Conservation (phyloP, 345 rosid species). For the Noccaea caerulescens region DNA sequence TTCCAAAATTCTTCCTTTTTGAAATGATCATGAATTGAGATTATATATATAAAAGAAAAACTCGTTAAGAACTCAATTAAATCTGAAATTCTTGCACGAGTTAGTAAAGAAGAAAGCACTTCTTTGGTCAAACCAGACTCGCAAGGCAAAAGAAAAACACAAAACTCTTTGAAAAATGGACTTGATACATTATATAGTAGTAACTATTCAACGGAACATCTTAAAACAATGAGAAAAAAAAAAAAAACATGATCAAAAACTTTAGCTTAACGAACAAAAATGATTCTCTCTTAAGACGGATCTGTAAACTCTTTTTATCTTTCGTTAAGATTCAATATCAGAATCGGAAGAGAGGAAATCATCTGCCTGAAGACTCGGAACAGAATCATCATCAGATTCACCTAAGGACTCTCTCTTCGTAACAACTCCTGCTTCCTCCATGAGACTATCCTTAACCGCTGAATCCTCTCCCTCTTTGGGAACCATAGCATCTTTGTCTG, state of each 20-base stretch:
- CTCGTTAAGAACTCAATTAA: too few relatives aligned
- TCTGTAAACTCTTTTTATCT: slow-evolving; percentile 1
- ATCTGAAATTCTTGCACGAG: too few relatives aligned
- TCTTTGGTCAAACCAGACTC: too few relatives aligned
- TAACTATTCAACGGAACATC: background rate
- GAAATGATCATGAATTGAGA: too few relatives aligned
- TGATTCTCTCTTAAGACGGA: background rate
- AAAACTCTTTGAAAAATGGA: too few relatives aligned
- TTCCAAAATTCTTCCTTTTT: too few relatives aligned
- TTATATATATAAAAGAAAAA: too few relatives aligned
- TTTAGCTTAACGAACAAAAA: slow-evolving; percentile 3
- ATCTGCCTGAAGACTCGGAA: slow-evolving; percentile 32
- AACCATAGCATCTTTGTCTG: slow-evolving; percentile 36
- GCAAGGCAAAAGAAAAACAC: too few relatives aligned
- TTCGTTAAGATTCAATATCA: slow-evolving; percentile 36
- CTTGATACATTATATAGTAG: background rate
- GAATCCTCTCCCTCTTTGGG: slow-evolving; percentile 34
- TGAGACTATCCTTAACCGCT: slow-evolving; percentile 30
- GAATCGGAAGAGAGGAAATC: slow-evolving; percentile 43
- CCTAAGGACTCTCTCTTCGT: slow-evolving; percentile 30
- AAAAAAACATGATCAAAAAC: slow-evolving; percentile 24
- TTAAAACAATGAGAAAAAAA: background rate
- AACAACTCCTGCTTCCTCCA: slow-evolving; percentile 29
- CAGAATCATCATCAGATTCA: slow-evolving; percentile 42
- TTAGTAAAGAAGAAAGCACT: too few relatives aligned